A percentile compares a stretch with the other conserved stretches of the same genome.
Evolutionary conservation across 164 flowering plant genomes (phyloP).

Genomic region (Euptelea pleiosperma): DNA sequence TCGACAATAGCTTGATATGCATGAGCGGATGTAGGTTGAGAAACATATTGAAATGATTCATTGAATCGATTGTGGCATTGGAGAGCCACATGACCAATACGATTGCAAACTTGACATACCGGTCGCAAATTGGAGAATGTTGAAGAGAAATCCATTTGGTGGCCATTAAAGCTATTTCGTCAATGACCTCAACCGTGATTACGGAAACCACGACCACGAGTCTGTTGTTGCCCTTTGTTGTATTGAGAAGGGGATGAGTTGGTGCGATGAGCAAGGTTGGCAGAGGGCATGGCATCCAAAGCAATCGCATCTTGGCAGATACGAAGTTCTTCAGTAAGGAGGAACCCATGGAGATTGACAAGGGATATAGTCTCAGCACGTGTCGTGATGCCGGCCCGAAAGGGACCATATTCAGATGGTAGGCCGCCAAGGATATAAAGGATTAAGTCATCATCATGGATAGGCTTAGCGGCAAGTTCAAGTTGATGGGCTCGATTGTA

Average conservation of each 20-base stretch:
- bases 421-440: neutral
- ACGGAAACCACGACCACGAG: neutral
- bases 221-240: neutral
- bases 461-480: neutral
- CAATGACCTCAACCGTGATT: neutral
- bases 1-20: too few relatives aligned
- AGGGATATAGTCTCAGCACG: too few relatives aligned
- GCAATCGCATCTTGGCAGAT: neutral
- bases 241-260: neutral
- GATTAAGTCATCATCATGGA: conserved; percentile 2
- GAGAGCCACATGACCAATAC: neutral
- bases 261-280: neutral
- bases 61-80: conserved; percentile 3
- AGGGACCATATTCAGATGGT: conserved; percentile 1
- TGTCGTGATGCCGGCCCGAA: neutral
- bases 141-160: too few relatives aligned
- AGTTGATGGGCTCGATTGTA: too few relatives aligned
- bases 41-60: neutral
- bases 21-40: neutral
- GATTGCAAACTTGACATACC: neutral
- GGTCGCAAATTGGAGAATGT: neutral
- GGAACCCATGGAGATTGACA: too few relatives aligned
- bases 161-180: too few relatives aligned
- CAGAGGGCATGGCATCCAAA: neutral
- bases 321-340: neutral